Base-by-base conservation (phyloP, 2,329 filamentous ascomycete species). In the Davidsoniella virescens region DNA sequence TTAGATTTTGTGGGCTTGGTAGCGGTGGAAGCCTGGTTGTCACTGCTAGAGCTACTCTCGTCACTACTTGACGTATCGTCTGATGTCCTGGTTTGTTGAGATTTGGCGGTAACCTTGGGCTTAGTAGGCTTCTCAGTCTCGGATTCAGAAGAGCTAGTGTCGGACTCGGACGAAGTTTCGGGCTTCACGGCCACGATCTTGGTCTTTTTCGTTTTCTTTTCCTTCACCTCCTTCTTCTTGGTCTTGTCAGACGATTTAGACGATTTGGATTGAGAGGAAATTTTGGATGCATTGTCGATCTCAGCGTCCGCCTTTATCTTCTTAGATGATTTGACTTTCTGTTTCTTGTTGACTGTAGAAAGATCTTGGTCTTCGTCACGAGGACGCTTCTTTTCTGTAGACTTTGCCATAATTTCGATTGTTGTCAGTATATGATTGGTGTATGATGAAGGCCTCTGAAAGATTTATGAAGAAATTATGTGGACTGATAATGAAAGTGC, bases 291-390 rank as follows among this genome's bases (percentile, higher is more conserved):
- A 74, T 60, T 51, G 62, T 61, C 58, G 18, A 55, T 49, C 38
- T 58, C 55, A 49, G 55, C 53, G 41, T 57, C 52, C 49, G 56
- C 49, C 53, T 56, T 52, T 46, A 55, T 47, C n/a, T 47, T 47
- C 5, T 51, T 59, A 12, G 36, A 61, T 59, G 43, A 54, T 59
- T 70, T 72, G 4, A 70, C 69, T 53, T 69, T 70, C 56, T 74
- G 73, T 57, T 70, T 64, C 59, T 69, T 70, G 57, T 67, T 67
- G 53, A 71, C 68, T 36, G 60, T 59, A 44, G 65, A 63, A 39
- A 61, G 63, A 6, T 55, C 52, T 17, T 56, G 57, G 38, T 71
- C 67, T 23, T 70, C 68, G 45, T 71, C 68, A 41, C 68, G 61
- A 5, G 62, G 59, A 41, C 69, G 65, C 62, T 71, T 71, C 61